Percentiles rank a stretch among this genome's conserved stretches.
Conservation (phyloP, 257 asterid species). For the Solanum lycopersicoides region DNA sequence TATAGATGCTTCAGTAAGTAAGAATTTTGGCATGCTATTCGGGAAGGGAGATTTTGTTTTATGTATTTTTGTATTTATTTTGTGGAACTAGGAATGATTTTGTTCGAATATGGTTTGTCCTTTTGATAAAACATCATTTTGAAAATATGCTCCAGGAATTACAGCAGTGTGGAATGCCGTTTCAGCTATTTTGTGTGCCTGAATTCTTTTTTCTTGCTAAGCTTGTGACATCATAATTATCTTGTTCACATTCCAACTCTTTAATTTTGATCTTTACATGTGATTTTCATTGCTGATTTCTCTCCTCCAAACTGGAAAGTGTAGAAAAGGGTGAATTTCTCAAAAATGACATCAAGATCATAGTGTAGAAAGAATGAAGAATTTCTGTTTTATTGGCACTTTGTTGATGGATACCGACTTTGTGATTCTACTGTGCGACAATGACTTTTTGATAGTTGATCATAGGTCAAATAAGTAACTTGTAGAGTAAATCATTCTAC, state of each 20-base stretch:
- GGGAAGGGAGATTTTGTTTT: background rate
- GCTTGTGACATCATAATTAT: background rate
- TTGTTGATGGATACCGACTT: background rate
- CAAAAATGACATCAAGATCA: background rate
- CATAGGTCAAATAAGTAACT: background rate
- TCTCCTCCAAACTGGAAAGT: background rate
- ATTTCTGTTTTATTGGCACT: background rate
- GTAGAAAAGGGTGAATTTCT: background rate
- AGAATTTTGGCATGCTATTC: background rate
- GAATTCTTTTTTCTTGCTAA: background rate
- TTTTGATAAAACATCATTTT: background rate
- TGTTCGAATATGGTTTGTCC: background rate
- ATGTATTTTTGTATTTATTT: background rate
- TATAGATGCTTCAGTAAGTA: background rate
- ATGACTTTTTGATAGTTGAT: background rate
- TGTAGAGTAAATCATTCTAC: background rate
- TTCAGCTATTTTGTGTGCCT: background rate
- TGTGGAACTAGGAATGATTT: background rate
- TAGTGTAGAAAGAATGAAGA: background rate
- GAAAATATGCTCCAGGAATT: background rate
- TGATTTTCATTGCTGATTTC: background rate
- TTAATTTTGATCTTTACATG: background rate
- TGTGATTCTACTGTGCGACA: background rate
- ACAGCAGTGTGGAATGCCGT: background rate
- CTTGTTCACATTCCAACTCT: background rate